Conservation (phyloP, 2,329 filamentous ascomycete species). For the Mollisia scopiformis region DNA sequence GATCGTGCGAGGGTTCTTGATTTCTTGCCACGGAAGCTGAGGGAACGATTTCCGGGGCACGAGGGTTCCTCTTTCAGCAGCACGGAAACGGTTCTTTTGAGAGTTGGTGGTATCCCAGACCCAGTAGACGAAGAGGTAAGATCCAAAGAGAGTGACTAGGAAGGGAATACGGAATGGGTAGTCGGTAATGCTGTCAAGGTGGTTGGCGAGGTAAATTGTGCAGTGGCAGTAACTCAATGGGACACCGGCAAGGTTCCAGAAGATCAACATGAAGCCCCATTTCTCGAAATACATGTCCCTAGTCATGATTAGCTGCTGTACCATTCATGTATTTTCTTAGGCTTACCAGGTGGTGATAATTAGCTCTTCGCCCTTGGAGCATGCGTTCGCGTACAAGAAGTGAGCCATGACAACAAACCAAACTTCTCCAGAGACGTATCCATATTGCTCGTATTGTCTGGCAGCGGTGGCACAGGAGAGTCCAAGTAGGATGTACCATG, state of each 20-base stretch:
- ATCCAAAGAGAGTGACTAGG: slow-evolving; percentile 64
- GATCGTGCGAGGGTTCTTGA: slow-evolving; percentile 82
- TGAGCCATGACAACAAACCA: slow-evolving; percentile 85
- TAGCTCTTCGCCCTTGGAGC: slow-evolving; percentile 88
- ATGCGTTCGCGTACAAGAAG: slow-evolving; percentile 90
- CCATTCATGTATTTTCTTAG: neutral
- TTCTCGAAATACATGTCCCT: slow-evolving; percentile 97
- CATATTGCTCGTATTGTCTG: slow-evolving; percentile 82
- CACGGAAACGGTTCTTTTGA: slow-evolving; percentile 92
- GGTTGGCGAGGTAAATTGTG: slow-evolving; percentile 86
- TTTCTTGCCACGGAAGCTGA: slow-evolving; percentile 83
- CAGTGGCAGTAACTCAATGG: slow-evolving; percentile 93
- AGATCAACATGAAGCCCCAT: slow-evolving; percentile 96
- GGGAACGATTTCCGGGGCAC: slow-evolving; percentile 81
- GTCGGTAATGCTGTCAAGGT: slow-evolving; percentile 64
- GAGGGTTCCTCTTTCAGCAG: slow-evolving; percentile 73
- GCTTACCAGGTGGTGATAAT: slow-evolving; percentile 76
- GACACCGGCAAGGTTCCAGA: slow-evolving; percentile 94
- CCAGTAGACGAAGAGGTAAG: slow-evolving; percentile 86
- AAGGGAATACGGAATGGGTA: slow-evolving; percentile 77
- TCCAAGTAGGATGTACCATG: slow-evolving; percentile 89
- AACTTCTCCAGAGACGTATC: slow-evolving; percentile 85
- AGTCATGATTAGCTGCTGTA: neutral
- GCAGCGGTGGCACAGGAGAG: slow-evolving; percentile 76
- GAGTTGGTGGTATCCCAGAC: slow-evolving; percentile 91